A percentile compares a stretch with the other conserved stretches of the same genome.
phyloP scores from a whole-genome alignment of 1,284 basidiomycete species.

The Bjerkandera adusta region DNA sequence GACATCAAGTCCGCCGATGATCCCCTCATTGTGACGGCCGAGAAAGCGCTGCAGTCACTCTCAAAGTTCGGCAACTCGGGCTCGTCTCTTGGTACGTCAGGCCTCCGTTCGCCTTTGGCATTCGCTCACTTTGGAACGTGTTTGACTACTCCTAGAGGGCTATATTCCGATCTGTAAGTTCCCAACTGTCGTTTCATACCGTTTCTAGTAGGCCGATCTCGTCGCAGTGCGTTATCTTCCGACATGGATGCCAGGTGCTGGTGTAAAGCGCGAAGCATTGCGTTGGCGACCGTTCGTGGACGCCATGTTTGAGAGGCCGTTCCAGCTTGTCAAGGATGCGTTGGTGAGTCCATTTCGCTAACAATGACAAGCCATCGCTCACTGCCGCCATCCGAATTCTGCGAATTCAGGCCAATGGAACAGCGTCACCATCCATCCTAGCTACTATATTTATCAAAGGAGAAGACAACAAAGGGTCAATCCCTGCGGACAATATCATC shows the following conservation, averaged over 20 bases:
- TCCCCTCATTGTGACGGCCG: background rate
- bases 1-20: conserved; percentile 5
- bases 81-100: background rate
- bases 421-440: background rate
- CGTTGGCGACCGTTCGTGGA: conserved; percentile 31
- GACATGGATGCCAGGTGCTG: conserved; percentile 44
- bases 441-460: background rate
- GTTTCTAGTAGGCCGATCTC: background rate
- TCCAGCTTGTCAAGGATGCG: conserved; percentile 28
- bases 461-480: background rate
- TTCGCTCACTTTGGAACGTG: conserved; percentile 7
- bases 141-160: background rate
- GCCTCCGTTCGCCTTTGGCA: background rate
- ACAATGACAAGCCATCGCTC: background rate
- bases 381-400: too few species aligned
- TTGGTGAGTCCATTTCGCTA: conserved; percentile 19
- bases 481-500: background rate
- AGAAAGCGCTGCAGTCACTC: background rate
- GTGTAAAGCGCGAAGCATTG: conserved; percentile 46
- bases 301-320: conserved; percentile 33
- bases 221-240: conserved; percentile 38
- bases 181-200: background rate
- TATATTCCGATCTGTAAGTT: conserved; percentile 3
- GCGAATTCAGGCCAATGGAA: background rate
- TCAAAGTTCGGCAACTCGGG: conserved; percentile 1